These are phyloP conservation scores for Mucor plumbeus DNA, from an alignment of 371 early-diverging fungal species.

Conservation along the genomic window DNA sequence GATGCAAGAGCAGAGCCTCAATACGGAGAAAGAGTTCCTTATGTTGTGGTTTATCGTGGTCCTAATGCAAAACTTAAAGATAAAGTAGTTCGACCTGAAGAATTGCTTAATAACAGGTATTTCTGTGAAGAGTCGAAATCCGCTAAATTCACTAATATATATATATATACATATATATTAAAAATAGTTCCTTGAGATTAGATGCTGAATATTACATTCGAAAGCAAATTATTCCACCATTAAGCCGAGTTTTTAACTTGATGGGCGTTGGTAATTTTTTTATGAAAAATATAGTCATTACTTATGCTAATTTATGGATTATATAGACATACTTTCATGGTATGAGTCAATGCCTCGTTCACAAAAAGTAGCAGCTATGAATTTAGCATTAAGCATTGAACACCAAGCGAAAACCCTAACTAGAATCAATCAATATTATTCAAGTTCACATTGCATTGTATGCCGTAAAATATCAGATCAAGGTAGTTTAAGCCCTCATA, in stretches of 20 bases:
- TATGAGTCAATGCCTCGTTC: slow-evolving; percentile 68
- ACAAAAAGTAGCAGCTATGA: slow-evolving; percentile 39
- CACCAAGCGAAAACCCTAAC: slow-evolving; percentile 9
- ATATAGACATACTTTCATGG: slow-evolving; percentile 62
- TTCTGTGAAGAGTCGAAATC: not conserved
- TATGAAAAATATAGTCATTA: too few species aligned
- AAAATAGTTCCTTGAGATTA: slow-evolving; percentile 56
- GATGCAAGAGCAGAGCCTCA: slow-evolving; percentile 82
- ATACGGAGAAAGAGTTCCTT: slow-evolving; percentile 89
- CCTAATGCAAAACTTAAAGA: slow-evolving; percentile 73
- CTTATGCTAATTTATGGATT: not conserved
- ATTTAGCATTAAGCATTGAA: slow-evolving; percentile 18
- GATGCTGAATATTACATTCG: slow-evolving; percentile 85
- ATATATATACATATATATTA: too few species aligned
- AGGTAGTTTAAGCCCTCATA: slow-evolving; percentile 17
- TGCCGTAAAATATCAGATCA: slow-evolving; percentile 39
- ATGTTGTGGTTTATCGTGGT: slow-evolving; percentile 77
- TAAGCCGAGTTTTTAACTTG: slow-evolving; percentile 79
- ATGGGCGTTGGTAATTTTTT: slow-evolving; percentile 67
- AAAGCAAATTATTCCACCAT: slow-evolving; percentile 83
- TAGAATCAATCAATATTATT: slow-evolving; percentile 50
- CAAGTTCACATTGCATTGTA: slow-evolving; percentile 45
- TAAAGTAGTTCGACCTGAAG: slow-evolving; percentile 72
- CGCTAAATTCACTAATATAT: not conserved
- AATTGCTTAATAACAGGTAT: slow-evolving; percentile 60